Percentiles rank a stretch among this genome's conserved stretches.
Evolutionary conservation across 208 protist genomes (phyloP).

Genomic region (Trypanosoma melophagium): DNA sequence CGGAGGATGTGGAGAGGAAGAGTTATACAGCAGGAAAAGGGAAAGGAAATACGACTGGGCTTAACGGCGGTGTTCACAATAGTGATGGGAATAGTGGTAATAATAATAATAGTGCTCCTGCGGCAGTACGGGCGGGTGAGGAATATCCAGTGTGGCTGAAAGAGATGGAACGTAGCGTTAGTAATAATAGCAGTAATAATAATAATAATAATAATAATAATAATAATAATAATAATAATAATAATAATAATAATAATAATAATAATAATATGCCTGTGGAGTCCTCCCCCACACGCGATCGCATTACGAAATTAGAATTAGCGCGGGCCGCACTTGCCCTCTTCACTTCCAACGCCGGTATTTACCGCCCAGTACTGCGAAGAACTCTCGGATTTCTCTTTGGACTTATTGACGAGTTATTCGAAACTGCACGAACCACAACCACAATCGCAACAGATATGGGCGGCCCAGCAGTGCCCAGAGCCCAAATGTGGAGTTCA

Average conservation of each 20-base stretch:
- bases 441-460: no score
- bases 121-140: neutral
- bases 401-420: constrained; percentile 60
- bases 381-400: constrained; percentile 77
- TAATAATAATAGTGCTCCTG: no score
- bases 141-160: constrained; percentile 6
- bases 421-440: constrained; percentile 35
- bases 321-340: constrained; percentile 69
- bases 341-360: constrained; percentile 75
- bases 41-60: no score
- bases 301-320: constrained; percentile 52
- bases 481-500: constrained; percentile 3
- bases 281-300: neutral
- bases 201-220: neutral
- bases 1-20: neutral
- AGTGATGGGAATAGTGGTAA: neutral
- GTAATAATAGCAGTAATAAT: neutral
- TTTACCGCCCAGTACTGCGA: constrained; percentile 65
- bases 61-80: neutral
- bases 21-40: neutral
- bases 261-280: neutral
- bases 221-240: neutral
- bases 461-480: constrained; percentile 4
- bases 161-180: constrained; percentile 1
- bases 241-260: neutral